A percentile compares a stretch with the other conserved stretches of the same genome.
Evolutionary conservation across 768 basidiomycete species (phyloP).

Genomic region (Tricholoma hemisulphureum): DNA sequence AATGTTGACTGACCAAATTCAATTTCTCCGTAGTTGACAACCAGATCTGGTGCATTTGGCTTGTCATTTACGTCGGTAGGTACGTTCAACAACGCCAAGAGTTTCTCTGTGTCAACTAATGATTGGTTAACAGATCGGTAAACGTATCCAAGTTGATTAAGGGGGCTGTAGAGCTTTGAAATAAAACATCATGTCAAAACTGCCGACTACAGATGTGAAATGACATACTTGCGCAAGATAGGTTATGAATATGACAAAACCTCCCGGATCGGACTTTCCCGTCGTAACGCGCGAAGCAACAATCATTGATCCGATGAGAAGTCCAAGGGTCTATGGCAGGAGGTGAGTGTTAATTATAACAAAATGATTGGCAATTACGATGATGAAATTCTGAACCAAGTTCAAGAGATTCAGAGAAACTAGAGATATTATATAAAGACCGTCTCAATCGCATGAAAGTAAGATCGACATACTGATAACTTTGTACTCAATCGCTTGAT

Average conservation of each 20-base stretch:
- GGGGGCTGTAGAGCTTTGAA: conserved; percentile 62
- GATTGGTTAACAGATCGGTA: conserved; percentile 77
- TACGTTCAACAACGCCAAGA: conserved; percentile 78
- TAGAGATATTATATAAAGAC: conserved; percentile 23
- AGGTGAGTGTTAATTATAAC: background rate
- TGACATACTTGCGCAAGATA: conserved; percentile 72
- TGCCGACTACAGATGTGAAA: background rate
- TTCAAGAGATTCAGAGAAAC: conserved; percentile 74
- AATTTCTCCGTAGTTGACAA: conserved; percentile 73
- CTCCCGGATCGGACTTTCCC: conserved; percentile 48
- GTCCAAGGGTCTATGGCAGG: conserved; percentile 58
- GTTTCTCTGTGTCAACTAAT: conserved; percentile 79
- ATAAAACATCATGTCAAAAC: conserved; percentile 7
- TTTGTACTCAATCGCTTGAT: conserved; percentile 71
- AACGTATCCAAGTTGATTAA: conserved; percentile 75
- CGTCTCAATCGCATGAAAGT: background rate
- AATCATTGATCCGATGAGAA: conserved; percentile 79
- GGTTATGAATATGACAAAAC: conserved; percentile 79
- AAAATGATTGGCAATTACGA: conserved; percentile 41
- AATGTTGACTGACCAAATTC: conserved; percentile 69
- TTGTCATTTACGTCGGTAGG: conserved; percentile 82
- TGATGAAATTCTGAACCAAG: conserved; percentile 78
- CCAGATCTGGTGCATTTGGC: conserved; percentile 70
- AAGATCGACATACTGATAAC: conserved; percentile 57
- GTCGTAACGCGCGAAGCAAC: conserved; percentile 68